Evolutionary conservation across 139 green algal species (phyloP).

Genomic region (Chloropicon primus): DNA sequence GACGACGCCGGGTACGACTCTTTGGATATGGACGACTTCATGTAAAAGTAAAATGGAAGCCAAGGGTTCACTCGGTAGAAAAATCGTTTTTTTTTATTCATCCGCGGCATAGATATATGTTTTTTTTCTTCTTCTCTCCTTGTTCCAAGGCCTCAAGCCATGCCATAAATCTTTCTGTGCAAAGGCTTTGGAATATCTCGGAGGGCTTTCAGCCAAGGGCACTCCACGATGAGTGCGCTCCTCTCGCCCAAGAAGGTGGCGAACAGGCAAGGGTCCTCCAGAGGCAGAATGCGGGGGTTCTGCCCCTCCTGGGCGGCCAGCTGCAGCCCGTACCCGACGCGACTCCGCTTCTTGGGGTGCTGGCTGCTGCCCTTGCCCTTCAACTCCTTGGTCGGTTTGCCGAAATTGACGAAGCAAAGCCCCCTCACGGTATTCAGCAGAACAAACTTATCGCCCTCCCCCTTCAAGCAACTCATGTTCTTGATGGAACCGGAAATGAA

Average conservation of each 20-base stretch:
- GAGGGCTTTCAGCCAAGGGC: neutral
- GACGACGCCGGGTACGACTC: slow-evolving; percentile 15
- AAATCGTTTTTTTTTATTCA: no score
- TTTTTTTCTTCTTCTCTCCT: no score
- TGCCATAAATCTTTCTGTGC: neutral
- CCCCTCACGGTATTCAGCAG: neutral
- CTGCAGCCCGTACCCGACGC: neutral
- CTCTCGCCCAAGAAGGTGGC: neutral
- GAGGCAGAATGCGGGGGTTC: neutral
- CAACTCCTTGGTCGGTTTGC: neutral
- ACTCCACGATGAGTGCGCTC: neutral
- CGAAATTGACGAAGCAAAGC: neutral
- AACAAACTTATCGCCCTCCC: neutral
- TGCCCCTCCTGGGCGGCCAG: neutral
- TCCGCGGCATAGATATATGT: no score
- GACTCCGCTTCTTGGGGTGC: neutral
- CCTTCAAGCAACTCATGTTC: neutral
- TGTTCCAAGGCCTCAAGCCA: no score
- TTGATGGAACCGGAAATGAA: neutral
- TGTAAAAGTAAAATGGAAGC: neutral
- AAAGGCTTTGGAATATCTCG: neutral
- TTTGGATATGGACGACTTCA: slow-evolving; percentile 16
- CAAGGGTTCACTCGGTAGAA: neutral
- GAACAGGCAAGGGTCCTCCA: neutral
- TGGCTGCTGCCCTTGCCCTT: neutral